Percentiles rank a stretch among this genome's conserved stretches.
Evolutionary conservation across 1,284 basidiomycete species (phyloP).

Genomic region (Mycena sp.): DNA sequence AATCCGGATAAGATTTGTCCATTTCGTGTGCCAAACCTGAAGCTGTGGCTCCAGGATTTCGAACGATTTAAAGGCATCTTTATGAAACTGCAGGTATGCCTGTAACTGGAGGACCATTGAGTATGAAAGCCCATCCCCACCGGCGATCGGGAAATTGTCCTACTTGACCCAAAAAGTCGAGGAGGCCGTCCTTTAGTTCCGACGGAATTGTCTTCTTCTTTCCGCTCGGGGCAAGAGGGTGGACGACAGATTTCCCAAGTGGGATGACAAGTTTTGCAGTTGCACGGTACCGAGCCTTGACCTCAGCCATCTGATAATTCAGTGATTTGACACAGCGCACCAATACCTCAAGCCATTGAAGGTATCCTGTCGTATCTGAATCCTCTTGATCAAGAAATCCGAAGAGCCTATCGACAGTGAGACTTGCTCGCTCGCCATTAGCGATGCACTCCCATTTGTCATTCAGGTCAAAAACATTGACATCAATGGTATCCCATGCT

Average conservation of each 20-base stretch:
- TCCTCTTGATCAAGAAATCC: constrained; percentile 3
- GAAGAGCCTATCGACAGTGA: background rate
- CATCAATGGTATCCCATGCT: background rate
- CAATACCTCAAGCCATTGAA: background rate
- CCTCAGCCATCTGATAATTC: background rate
- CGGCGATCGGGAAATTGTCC: background rate
- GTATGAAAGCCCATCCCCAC: background rate
- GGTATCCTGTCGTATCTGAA: background rate
- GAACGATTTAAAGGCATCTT: constrained; percentile 2
- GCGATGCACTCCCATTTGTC: background rate
- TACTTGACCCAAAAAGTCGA: background rate
- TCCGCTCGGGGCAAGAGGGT: background rate
- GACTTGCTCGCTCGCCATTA: background rate
- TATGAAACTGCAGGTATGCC: background rate
- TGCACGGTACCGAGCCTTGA: background rate
- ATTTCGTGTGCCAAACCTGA: constrained; percentile 13
- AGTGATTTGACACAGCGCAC: background rate
- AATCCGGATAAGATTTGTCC: constrained; percentile 4
- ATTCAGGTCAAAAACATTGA: background rate
- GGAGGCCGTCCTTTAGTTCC: background rate
- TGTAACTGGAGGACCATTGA: background rate
- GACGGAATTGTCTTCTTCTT: background rate
- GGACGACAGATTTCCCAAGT: background rate
- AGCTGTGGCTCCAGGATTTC: constrained; percentile 9
- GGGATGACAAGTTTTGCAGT: background rate